These are phyloP conservation scores for Ceratocystis variospora DNA, from an alignment of 2,329 filamentous ascomycete species.

Conservation along the genomic window DNA sequence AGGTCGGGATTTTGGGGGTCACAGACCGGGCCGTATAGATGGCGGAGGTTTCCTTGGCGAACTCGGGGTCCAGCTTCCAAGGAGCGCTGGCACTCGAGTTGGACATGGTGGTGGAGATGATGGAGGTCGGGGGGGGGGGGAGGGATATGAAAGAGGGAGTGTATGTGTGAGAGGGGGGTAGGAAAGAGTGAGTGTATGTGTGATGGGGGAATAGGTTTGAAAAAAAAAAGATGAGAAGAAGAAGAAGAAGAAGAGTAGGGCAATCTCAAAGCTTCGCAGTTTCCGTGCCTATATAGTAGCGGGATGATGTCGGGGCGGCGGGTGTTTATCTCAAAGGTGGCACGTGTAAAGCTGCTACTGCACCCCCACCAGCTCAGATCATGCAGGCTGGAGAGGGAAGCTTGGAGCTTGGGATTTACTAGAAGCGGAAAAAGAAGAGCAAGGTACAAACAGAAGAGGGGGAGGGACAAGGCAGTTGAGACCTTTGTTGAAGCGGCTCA, in stretches of 20 bases:
- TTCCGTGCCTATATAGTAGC: not conserved
- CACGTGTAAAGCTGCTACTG: not conserved
- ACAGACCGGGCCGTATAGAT: conserved; percentile 9
- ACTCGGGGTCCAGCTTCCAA: conserved; percentile 11
- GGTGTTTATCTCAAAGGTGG: not conserved
- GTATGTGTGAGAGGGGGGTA: not conserved
- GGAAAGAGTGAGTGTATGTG: not conserved
- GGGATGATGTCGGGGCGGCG: not conserved
- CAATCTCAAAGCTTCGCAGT: not conserved
- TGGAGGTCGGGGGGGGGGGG: not conserved
- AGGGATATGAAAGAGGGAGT: not conserved
- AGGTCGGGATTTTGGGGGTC: conserved; percentile 2
- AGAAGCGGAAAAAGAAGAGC: not conserved
- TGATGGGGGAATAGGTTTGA: not conserved
- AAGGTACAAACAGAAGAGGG: not conserved
- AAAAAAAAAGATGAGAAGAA: not conserved
- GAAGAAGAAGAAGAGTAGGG: not conserved
- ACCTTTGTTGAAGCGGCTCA: not conserved
- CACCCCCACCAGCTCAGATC: not conserved
- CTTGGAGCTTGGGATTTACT: not conserved
- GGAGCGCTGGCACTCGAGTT: not conserved
- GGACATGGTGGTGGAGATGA: not conserved
- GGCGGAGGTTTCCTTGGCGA: not conserved
- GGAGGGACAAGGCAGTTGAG: not conserved
- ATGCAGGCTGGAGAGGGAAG: not conserved